Percentiles rank a stretch among this genome's conserved stretches.
Evolutionary conservation across 768 basidiomycete species (phyloP).

Genomic region (Mycena belliarum): DNA sequence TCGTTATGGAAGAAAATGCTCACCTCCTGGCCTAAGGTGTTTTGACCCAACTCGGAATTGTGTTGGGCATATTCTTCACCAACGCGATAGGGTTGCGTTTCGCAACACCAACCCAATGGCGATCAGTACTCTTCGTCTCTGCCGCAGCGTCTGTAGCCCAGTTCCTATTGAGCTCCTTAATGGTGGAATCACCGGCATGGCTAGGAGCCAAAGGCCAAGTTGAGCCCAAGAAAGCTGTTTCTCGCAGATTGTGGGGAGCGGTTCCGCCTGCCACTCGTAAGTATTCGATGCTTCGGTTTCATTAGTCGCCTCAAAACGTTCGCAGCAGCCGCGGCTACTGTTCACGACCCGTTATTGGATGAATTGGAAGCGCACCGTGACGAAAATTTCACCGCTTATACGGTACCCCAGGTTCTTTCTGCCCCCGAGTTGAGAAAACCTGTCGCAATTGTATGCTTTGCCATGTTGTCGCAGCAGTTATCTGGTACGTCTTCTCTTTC

Average conservation of each 20-base stretch:
- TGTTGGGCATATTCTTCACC: conserved; percentile 84
- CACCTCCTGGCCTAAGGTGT: conserved; percentile 51
- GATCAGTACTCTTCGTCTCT: conserved; percentile 68
- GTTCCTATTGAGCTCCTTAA: conserved; percentile 49
- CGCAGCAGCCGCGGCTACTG: conserved; percentile 17
- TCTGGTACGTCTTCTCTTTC: conserved; percentile 42
- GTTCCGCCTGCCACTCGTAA: conserved; percentile 29
- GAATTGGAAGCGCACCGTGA: conserved; percentile 30
- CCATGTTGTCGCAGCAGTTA: conserved; percentile 78
- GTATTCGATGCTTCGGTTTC: conserved; percentile 8
- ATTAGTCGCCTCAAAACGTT: not conserved
- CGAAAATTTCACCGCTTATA: conserved; percentile 35
- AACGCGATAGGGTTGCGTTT: conserved; percentile 74
- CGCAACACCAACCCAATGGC: conserved; percentile 72
- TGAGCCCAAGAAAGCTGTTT: conserved; percentile 50
- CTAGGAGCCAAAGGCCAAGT: conserved; percentile 49
- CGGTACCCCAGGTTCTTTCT: conserved; percentile 53
- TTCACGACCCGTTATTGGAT: conserved; percentile 46
- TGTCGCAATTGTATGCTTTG: conserved; percentile 63
- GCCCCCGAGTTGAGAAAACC: conserved; percentile 60
- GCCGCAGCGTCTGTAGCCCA: conserved; percentile 56
- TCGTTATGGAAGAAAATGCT: not conserved
- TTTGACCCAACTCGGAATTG: conserved; percentile 79
- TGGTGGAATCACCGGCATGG: conserved; percentile 76
- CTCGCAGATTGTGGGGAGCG: conserved; percentile 55